Conservation (phyloP, 148 eudicot genomes). For the Hydrangea macrophylla region DNA sequence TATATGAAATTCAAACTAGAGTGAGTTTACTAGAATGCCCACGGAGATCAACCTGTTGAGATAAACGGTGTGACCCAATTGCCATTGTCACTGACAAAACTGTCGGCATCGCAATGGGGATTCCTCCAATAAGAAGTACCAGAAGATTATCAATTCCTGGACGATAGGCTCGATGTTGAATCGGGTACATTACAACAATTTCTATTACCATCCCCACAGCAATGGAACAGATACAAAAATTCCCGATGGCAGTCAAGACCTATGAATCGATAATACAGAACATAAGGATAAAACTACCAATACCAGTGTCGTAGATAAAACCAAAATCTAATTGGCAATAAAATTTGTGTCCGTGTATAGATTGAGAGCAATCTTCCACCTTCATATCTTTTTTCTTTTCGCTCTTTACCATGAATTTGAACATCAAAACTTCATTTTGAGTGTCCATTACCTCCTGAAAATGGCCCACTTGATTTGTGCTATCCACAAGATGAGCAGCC, state of each 20-base stretch:
- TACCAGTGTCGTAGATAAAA: background rate
- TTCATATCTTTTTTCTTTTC: background rate
- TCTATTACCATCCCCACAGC: conserved; percentile 49
- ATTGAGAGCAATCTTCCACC: background rate
- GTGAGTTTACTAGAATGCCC: background rate
- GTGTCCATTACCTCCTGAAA: conserved; percentile 37
- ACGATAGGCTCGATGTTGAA: conserved; percentile 43
- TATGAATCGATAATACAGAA: conserved; percentile 12
- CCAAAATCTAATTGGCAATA: too few relatives aligned
- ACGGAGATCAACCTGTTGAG: conserved; percentile 35
- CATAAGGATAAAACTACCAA: too few relatives aligned
- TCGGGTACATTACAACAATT: conserved; percentile 43
- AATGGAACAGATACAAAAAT: conserved; percentile 52
- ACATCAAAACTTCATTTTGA: background rate
- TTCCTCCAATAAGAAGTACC: conserved; percentile 48
- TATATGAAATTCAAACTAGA: too few relatives aligned
- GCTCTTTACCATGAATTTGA: background rate
- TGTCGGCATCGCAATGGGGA: conserved; percentile 52
- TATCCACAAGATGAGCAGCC: conserved; percentile 60
- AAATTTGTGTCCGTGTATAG: too few relatives aligned
- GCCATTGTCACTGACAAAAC: conserved; percentile 56
- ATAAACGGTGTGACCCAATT: conserved; percentile 48
- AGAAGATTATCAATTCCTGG: conserved; percentile 43
- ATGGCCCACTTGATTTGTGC: conserved; percentile 52
- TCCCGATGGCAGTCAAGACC: conserved; percentile 54